Base-by-base conservation (phyloP, 805 yeast genomes). In the baker's yeast (Saccharomyces cerevisiae) region DNA sequence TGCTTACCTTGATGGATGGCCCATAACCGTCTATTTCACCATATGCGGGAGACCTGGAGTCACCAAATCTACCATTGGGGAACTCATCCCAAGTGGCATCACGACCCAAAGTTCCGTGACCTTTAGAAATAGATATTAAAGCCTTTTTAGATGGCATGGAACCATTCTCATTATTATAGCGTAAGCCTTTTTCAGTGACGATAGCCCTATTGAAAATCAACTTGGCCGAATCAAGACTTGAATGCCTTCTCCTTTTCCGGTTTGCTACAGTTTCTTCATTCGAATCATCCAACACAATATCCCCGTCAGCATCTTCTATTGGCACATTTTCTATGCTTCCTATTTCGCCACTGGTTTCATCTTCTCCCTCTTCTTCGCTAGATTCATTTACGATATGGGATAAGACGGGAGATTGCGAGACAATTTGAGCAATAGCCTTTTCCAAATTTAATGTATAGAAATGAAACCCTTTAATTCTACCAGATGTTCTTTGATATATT, bases 21-120 rank as follows among this genome's bases (percentile, higher is more conserved):
- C 98, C 98, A 69, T 92, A 94, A 30, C 98, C 98, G 69, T 91
- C 97, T 62, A 92, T 89, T 72, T 92, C 97, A 75, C 98, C 99
- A 70, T 87, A 92, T 1, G 98, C 98, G 21, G 97, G 97, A 32
- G 96, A 89, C 63, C 94, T 78, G 0, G 96, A 87, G 72, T 90
- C 96, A 73, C 97, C 96, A 70, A 89, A 89, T 73, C 98, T 79
- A 67, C 97, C 96, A 70, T 91, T 89, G 28, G 97, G 94, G 70
- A 89, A 91, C 65, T 91, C 98, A 74, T 91, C 98, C 98, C 98
- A 91, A 1, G 91, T 87, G 3, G 96, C 96, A 68, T 88, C 94
- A 63, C 88, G 82, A 36, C 96, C 96, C 28, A 89, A 66, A 1
- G 85, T 80, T 43, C 96, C 96, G 59, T 85, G 83, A 46, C 96